phyloP scores from a whole-genome alignment of 257 asterid species.

The Voacanga thouarsii region DNA sequence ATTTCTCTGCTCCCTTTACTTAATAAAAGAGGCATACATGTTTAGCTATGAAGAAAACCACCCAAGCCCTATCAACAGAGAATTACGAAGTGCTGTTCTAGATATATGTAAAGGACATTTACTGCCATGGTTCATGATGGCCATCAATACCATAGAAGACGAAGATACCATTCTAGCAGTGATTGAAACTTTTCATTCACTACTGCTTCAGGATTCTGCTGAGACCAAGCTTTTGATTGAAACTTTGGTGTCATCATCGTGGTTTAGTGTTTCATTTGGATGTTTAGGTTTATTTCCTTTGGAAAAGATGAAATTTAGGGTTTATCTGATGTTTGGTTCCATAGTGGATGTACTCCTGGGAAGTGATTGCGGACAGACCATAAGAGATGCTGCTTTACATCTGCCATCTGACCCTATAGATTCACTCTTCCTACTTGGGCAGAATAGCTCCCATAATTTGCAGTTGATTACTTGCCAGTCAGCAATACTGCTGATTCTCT shows the following conservation, averaged over 20 bases:
- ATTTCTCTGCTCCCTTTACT: constrained; percentile 72
- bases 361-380: constrained; percentile 56
- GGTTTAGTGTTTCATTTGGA: constrained; percentile 82
- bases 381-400: constrained; percentile 59
- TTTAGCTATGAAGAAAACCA: constrained; percentile 39
- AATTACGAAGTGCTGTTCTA: constrained; percentile 40
- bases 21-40: constrained; percentile 77
- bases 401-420: constrained; percentile 89
- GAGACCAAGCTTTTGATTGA: constrained; percentile 55
- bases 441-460: constrained; percentile 56
- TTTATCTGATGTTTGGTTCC: constrained; percentile 62
- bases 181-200: constrained; percentile 63
- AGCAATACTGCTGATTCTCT: constrained; percentile 67
- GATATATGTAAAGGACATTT: constrained; percentile 50
- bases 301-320: constrained; percentile 60
- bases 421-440: constrained; percentile 84
- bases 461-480: constrained; percentile 63
- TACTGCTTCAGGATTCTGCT: constrained; percentile 51
- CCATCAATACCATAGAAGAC: constrained; percentile 56
- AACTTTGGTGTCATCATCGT: constrained; percentile 62
- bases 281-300: constrained; percentile 85
- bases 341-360: constrained; percentile 64
- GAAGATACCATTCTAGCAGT: constrained; percentile 71
- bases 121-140: constrained; percentile 73
- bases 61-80: constrained; percentile 33